These are phyloP conservation scores for Hymenoscyphus albidus DNA, from an alignment of 2,329 filamentous ascomycete genomes.

Conservation along the genomic window DNA sequence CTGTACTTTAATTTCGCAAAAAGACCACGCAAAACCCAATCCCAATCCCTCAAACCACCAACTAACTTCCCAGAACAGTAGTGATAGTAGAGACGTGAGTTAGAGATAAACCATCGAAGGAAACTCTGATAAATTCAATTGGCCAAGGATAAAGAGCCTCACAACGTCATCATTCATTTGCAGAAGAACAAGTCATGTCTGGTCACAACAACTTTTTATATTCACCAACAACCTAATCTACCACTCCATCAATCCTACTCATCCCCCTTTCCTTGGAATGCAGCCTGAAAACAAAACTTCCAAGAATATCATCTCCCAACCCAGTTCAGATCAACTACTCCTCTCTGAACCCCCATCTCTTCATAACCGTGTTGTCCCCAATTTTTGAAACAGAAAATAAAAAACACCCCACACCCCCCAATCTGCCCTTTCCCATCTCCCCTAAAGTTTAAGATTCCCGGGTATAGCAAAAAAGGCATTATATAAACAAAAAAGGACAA, in stretches of 20 bases:
- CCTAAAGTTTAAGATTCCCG: constrained; percentile 1
- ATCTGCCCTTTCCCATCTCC: background rate
- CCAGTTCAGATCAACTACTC: background rate
- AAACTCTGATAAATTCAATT: too few relatives aligned
- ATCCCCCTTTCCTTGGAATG: background rate
- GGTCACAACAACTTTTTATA: background rate
- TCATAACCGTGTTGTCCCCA: background rate
- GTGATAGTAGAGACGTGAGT: too few relatives aligned
- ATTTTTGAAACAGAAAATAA: background rate
- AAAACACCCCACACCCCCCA: background rate
- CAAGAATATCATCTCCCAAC: background rate
- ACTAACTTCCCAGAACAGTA: too few relatives aligned
- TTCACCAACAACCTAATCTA: background rate
- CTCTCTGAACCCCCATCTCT: background rate
- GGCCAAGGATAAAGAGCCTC: too few relatives aligned
- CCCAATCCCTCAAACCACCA: too few relatives aligned
- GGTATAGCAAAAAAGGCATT: constrained; percentile 8
- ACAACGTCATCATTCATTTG: background rate
- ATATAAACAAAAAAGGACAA: constrained; percentile 10
- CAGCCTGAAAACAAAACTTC: background rate
- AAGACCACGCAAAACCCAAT: background rate
- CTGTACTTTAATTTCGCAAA: background rate
- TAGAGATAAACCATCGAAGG: too few relatives aligned
- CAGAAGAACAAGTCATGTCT: background rate
- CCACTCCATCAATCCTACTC: background rate